These are phyloP conservation scores for Gastrolobium villosum DNA, from an alignment of 306 rosid species.

Conservation along the genomic window DNA sequence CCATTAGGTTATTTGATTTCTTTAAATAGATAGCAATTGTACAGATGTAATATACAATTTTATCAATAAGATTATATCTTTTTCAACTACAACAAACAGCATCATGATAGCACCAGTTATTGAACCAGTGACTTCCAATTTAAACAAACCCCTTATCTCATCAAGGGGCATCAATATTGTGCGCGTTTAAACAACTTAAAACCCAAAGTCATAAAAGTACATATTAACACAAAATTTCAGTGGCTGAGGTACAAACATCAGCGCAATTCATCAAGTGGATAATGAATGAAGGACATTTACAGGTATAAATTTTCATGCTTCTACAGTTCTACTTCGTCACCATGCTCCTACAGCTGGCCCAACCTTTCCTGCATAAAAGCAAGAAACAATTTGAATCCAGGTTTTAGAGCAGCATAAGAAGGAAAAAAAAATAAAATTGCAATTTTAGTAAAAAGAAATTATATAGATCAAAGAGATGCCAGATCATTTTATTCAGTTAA, in stretches of 20 bases:
- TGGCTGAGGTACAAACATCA: slow-evolving; percentile 49
- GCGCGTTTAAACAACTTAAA: neutral
- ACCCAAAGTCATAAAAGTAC: slow-evolving; percentile 37
- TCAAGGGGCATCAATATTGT: slow-evolving; percentile 7
- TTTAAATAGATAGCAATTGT: too few species aligned
- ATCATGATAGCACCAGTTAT: slow-evolving; percentile 25
- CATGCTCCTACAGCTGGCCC: slow-evolving; percentile 68
- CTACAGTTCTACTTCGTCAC: slow-evolving; percentile 43
- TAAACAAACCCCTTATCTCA: slow-evolving; percentile 8
- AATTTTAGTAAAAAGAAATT: neutral
- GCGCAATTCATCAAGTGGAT: slow-evolving; percentile 41
- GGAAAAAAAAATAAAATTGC: neutral
- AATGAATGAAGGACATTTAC: slow-evolving; percentile 39
- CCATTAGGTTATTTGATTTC: too few species aligned
- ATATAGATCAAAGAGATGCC: slow-evolving; percentile 9
- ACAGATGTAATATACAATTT: too few species aligned
- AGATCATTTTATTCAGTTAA: neutral
- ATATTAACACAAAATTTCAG: slow-evolving; percentile 48
- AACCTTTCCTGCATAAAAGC: slow-evolving; percentile 77
- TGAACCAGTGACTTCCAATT: slow-evolving; percentile 13
- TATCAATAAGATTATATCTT: too few species aligned
- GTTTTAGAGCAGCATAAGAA: slow-evolving; percentile 21
- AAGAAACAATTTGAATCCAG: slow-evolving; percentile 36
- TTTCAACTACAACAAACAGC: slow-evolving; percentile 46
- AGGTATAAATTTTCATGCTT: slow-evolving; percentile 34